These are phyloP conservation scores for Xylaria acuta DNA, from an alignment of 495 filamentous ascomycete genomes.

Conservation along the genomic window DNA sequence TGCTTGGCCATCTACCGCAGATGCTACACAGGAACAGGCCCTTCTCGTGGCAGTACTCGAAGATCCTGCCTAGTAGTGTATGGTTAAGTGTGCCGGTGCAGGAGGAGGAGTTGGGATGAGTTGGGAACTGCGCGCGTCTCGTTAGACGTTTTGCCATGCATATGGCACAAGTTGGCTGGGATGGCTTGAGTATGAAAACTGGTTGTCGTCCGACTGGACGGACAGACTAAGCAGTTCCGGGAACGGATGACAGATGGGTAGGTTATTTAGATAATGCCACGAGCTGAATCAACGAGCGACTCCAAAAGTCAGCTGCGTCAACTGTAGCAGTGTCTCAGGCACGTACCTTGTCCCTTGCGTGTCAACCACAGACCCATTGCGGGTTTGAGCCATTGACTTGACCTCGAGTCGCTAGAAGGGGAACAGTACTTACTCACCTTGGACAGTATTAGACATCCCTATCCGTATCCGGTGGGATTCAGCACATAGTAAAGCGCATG, in stretches of 20 bases:
- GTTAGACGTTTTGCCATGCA: neutral
- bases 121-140: constrained; percentile 13
- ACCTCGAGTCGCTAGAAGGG: neutral
- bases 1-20: neutral
- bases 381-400: neutral
- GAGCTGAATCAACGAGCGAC: constrained; percentile 2
- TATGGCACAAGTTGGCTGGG: neutral
- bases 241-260: neutral
- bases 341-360: neutral
- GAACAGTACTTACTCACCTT: too few species aligned
- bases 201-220: too few species aligned
- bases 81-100: neutral
- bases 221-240: too few species aligned
- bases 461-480: neutral
- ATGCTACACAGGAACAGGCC: neutral
- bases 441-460: neutral
- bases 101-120: neutral
- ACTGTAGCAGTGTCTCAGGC: constrained; percentile 5
- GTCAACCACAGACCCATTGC: neutral
- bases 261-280: neutral
- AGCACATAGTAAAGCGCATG: neutral
- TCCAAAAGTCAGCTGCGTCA: constrained; percentile 16
- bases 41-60: constrained; percentile 11
- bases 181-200: too few species aligned
- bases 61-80: neutral